Evolutionary conservation across 768 basidiomycete species (phyloP), one percentile per base, ranked within the genome.

Genomic region (Hydnum rufescens): DNA sequence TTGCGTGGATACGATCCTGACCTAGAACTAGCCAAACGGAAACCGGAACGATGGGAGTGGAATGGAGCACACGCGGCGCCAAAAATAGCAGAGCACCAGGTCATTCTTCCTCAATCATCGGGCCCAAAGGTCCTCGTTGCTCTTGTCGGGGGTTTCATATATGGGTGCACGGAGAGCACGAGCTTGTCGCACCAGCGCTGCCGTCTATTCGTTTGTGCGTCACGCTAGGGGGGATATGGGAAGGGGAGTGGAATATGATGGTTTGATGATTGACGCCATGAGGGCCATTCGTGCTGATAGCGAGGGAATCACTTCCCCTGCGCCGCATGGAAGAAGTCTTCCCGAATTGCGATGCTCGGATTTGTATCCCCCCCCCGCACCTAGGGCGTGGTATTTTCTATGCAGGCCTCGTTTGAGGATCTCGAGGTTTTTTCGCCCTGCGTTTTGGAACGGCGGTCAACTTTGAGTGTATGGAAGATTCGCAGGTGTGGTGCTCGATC

Each of bases 221-320:
- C 19, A 43, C 55, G 5, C 8, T 22, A n/a, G 6, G 19, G 81
- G 76, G 82, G 86, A n/a, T 75, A 78, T 18, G 82, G 82, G 3
- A 85, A 88, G 67, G 78, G 79, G 8, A 82, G 82, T 0, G 80
- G n/a, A n/a, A n/a, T n/a, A n/a, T n/a, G n/a, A n/a, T n/a, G n/a
- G n/a, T n/a, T n/a, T 84, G 82, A 75, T 89, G 53, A 70, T 89
- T 51, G 80, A 89, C 53, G 74, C 82, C 2, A 88, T 90, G 83
- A 65, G 74, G 22, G 69, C 72, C 3, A 78, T 77, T 57, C 67
- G 77, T 51, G 87, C 85, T 3, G 74, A 77, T 34, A 75, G 82
- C n/a, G n/a, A n/a, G n/a, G n/a, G n/a, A n/a, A n/a, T n/a, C n/a
- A n/a, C n/a, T n/a, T n/a, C n/a, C n/a, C n/a, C n/a, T n/a, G n/a